Base-by-base conservation (phyloP, 2,329 filamentous ascomycete genomes). In the Ceratocystis diversiconidia region DNA sequence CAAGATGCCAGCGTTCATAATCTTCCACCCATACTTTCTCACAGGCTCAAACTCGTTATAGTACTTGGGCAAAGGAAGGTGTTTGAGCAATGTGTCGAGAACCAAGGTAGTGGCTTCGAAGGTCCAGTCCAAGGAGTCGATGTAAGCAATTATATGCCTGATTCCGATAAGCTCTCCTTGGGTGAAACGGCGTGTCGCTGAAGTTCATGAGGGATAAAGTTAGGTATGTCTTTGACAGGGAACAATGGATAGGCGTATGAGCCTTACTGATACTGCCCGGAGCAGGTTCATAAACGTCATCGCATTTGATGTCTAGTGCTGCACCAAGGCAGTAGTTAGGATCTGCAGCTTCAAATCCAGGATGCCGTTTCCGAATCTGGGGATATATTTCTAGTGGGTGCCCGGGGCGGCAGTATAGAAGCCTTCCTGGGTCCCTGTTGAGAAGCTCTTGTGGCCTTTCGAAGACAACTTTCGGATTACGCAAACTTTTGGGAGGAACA, bases 121-220 rank as follows among this genome's bases (percentile, higher is more conserved):
- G 30, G 63, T 60, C 63, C 63, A 64, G 25, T 64, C 41, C 17
- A 64, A 17, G 4, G 63, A 59, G 15, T 64, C 41, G 32, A 64
- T 43, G 25, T 59, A 64, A 4, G 41, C 41, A 17, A 64, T 17
- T 8, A 64, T 19, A 7, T 59, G 36, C n/a, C 63, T 44, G 19
- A 64, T 64, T 10, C 50, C 28, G 15, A 22, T 17, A 15, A 64
- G 63, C 30, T 64, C 50, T n/a, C 19, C 22, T 3, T 46, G n/a
- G 25, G 10, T n/a, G 41, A 43, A 28, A 12, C 22, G 22, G n/a
- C 50, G 63, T n/a, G 52, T 48, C 5, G 52, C 65, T 68, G 36
- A 44, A 22, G 12, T 48, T 25, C 8, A 22, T 32, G 10, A 22
- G 19, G n/a, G 12, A 50, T 5, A 8, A 50, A 62, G 36, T 62